phyloP scores from a whole-genome alignment of 2,329 filamentous ascomycete genomes.

The Didymella glomerata region DNA sequence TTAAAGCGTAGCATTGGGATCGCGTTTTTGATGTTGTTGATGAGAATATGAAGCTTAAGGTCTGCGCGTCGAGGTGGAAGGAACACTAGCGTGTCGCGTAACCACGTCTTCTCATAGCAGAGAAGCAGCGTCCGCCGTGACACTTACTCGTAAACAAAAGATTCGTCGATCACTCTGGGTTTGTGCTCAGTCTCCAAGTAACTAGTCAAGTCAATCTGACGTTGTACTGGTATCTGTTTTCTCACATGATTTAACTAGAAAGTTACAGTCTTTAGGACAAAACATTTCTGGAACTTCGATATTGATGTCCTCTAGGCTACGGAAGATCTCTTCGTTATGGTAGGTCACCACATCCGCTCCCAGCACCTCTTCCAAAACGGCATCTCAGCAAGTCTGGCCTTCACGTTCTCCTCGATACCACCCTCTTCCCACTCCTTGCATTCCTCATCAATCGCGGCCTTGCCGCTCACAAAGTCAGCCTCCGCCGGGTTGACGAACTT shows the following conservation, averaged over 20 bases:
- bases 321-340: too few species aligned
- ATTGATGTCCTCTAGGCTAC: too few species aligned
- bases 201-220: too few species aligned
- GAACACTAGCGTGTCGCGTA: conserved; percentile 2
- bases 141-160: too few species aligned
- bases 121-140: neutral
- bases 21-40: conserved; percentile 2
- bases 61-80: neutral
- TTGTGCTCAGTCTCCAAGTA: too few species aligned
- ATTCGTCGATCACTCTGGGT: too few species aligned
- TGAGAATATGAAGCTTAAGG: neutral
- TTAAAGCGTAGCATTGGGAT: neutral
- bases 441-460: conserved; percentile 53
- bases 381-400: conserved; percentile 18
- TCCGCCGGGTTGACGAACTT: conserved; percentile 51
- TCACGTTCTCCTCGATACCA: conserved; percentile 17
- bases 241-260: too few species aligned
- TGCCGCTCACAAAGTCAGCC: conserved; percentile 54
- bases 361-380: conserved; percentile 17
- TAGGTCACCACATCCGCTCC: conserved; percentile 25
- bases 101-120: too few species aligned
- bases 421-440: conserved; percentile 40
- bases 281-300: too few species aligned
- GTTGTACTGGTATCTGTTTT: too few species aligned
- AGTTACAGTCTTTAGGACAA: too few species aligned